phyloP scores from a whole-genome alignment of 2,329 filamentous ascomycete genomes.

The Phyllosticta citrichinensis region DNA sequence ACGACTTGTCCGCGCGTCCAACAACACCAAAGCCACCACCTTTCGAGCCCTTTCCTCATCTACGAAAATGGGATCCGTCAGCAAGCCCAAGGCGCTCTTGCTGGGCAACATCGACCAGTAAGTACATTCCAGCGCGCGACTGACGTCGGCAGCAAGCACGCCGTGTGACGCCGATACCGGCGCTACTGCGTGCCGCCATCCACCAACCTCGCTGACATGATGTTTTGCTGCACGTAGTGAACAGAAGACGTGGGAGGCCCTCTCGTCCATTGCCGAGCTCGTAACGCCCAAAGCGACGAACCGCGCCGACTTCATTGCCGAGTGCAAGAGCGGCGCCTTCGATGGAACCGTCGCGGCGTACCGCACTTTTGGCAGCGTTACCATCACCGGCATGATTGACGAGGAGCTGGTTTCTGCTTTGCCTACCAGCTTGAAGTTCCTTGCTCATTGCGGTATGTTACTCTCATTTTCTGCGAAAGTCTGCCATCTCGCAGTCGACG shows the following conservation, averaged over 20 bases:
- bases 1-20: not conserved
- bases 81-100: conserved; percentile 50
- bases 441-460: conserved; percentile 36
- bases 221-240: conserved; percentile 45
- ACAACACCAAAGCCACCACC: not conserved
- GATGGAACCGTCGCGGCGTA: conserved; percentile 57
- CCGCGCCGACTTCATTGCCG: conserved; percentile 57
- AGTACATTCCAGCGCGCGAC: conserved; percentile 21
- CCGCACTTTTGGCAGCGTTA: conserved; percentile 57
- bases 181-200: not conserved
- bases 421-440: conserved; percentile 29
- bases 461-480: not conserved
- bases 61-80: conserved; percentile 19
- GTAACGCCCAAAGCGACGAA: conserved; percentile 50
- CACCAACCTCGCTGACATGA: not conserved
- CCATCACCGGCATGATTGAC: conserved; percentile 60
- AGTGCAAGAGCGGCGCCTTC: conserved; percentile 55
- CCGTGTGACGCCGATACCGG: not conserved
- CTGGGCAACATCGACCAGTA: conserved; percentile 56
- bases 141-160: not conserved
- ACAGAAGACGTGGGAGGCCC: conserved; percentile 51
- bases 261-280: conserved; percentile 55
- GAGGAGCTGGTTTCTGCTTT: conserved; percentile 52
- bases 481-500: not conserved
- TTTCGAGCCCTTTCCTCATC: not conserved